These are phyloP conservation scores for Lentinula raphanica DNA, from an alignment of 768 basidiomycete genomes.

Conservation along the genomic window DNA sequence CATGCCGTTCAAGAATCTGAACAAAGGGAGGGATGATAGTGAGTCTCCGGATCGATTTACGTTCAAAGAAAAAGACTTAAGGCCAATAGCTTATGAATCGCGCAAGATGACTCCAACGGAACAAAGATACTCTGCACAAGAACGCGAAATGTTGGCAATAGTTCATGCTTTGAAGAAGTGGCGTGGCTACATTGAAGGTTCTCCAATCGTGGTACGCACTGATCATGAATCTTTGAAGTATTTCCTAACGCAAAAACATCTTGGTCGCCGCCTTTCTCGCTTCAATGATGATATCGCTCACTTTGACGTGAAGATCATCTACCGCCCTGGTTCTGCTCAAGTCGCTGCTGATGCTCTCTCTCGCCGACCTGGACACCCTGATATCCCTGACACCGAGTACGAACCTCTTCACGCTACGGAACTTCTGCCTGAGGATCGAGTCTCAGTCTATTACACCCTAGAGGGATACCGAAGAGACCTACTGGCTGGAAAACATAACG, in stretches of 20 bases:
- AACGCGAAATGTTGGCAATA: slow-evolving; percentile 13
- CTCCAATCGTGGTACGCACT: slow-evolving; percentile 17
- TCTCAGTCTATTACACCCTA: too few relatives aligned
- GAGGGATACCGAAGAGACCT: too few relatives aligned
- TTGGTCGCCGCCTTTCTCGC: slow-evolving; percentile 16
- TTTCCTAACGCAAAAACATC: slow-evolving; percentile 14
- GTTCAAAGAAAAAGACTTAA: slow-evolving; percentile 9
- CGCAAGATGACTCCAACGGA: slow-evolving; percentile 9
- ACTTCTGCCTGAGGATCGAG: too few relatives aligned
- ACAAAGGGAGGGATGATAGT: neutral
- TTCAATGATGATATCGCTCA: slow-evolving; percentile 16
- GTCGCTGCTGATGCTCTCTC: slow-evolving; percentile 18
- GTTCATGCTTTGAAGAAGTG: slow-evolving; percentile 16
- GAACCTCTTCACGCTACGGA: slow-evolving; percentile 9
- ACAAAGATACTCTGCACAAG: slow-evolving; percentile 11
- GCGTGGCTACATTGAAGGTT: slow-evolving; percentile 16
- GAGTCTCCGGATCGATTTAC: neutral
- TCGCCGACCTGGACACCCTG: slow-evolving; percentile 10
- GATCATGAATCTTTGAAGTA: slow-evolving; percentile 20
- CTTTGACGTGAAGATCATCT: slow-evolving; percentile 14
- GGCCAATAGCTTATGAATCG: slow-evolving; percentile 11
- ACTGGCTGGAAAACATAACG: too few relatives aligned
- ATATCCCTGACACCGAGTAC: slow-evolving; percentile 13
- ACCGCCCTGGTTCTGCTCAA: slow-evolving; percentile 12
- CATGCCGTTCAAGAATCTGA: neutral